Evolutionary conservation across 2,329 filamentous ascomycete species (phyloP), one percentile per base, ranked within the genome.

Genomic region (Apiospora arundinis): DNA sequence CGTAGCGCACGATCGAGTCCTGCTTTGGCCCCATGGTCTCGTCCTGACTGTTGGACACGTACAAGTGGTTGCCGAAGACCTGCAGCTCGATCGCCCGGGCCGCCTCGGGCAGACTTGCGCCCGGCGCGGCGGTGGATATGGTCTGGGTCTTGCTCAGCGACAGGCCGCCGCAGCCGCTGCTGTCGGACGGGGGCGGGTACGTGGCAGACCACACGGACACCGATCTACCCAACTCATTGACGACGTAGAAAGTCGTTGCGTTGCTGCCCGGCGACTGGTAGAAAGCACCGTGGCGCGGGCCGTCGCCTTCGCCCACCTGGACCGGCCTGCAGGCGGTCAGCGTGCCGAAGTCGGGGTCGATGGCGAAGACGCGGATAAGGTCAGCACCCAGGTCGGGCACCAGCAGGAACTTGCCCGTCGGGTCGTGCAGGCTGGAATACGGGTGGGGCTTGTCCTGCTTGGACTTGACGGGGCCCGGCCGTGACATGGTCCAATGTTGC

Each of bases 21-120:
- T 88, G 84, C 65, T 85, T 79, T 2, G 82, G 74, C n/a, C 82
- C 82, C 78, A 90, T 91, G 1, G 87, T 84, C 72, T 86, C 83
- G 78, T 91, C 89, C 73, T 88, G 87, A 70, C 91, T 86, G 83
- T 92, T 92, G 21, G 87, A 87, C 11, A 87, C 87, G 78, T 92
- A 86, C 56, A 92, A 75, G 79, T 88, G 90, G 74, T 86, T 85
- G 74, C 86, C 88, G 28, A 75, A 78, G 6, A 89, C 80, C 60
- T 83, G 82, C n/a, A 91, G 82, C 77, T 90, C 89, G 42, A 87
- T 87, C 0, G 87, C 85, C 72, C 88, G 88, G 73, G 85, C 84
- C n/a, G 83, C 85, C 0, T 77, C 74, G 4, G 84, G 84, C 2
- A 84, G 79, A 1, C 82, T 78, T 70, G 79, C 80, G 40, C 84